Base-by-base conservation (phyloP, 202 grass and related monocot genomes). In the Carex arenaria region DNA sequence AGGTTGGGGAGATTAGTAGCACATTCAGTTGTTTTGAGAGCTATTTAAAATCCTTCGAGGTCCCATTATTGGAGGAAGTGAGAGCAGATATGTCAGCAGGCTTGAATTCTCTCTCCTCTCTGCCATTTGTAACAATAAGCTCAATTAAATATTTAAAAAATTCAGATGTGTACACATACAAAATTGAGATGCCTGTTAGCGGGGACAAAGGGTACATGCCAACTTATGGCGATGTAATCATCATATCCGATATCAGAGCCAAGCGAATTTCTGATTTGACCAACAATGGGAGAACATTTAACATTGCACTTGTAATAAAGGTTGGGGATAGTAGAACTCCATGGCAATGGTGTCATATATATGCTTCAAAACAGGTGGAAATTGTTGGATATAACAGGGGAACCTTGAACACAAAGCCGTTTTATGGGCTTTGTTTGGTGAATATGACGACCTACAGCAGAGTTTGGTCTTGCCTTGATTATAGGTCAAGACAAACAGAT, bases 31-130 rank as follows among this genome's bases (percentile, higher is more conserved):
- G 56, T 4, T 8, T 85, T 11, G 61, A 85, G 66, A 31, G 59
- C 55, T 97, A 97, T 61, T 81, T 97, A 17, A 63, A 81, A 22
- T 67, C 89, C 2, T 97, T 89, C 71, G 71, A 62, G n/a, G 7
- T n/a, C 1, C 91, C 92, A 42, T 28, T 94, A 72, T 67, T 97
- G 63, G 91, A 97, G 78, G 92, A 97, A 71, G 78, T 90, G 0
- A 90, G 90, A 1, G 85, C 87, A 0, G 94, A 97, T 66, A 89
- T 97, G 79, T 89, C 77, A 72, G 88, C 92, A 0, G 69, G 34
- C 68, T 57, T 97, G 72, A 82, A 87, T 11, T 10, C 81, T 15
- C 61, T 85, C 8, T 28, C 79, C 4, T 69, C 55, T 5, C 43
- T 81, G 1, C 72, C 84, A 5, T 72, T 59, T 31, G 42, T 78